These are phyloP conservation scores for Heliamphora pulchella DNA, from an alignment of 179 eudicot species.

Conservation along the genomic window DNA sequence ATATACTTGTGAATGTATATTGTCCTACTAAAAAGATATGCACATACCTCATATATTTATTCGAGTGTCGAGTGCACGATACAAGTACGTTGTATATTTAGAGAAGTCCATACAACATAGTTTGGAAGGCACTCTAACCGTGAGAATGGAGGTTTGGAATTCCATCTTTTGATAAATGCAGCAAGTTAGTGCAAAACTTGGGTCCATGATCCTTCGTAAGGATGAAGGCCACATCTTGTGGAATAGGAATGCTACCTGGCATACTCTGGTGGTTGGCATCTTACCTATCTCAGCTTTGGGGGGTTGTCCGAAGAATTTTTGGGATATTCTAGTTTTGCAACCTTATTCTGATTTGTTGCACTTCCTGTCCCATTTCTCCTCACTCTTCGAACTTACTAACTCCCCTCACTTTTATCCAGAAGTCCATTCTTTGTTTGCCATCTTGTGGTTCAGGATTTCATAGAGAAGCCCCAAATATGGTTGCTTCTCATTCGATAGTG, in stretches of 20 bases:
- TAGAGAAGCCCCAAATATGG: background rate
- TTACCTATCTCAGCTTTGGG: background rate
- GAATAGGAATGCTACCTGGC: background rate
- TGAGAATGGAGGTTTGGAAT: background rate
- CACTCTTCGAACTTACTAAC: background rate
- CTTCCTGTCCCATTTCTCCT: background rate
- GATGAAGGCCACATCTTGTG: background rate
- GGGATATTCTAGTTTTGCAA: background rate
- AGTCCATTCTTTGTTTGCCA: background rate
- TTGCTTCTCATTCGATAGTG: background rate
- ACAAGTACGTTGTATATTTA: too few species aligned
- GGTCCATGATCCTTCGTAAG: background rate
- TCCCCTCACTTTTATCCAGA: background rate
- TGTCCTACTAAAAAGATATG: too few species aligned
- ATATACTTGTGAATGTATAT: too few species aligned
- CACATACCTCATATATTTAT: too few species aligned
- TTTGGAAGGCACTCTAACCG: background rate
- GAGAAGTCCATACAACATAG: too few species aligned
- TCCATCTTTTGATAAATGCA: conserved; percentile 5
- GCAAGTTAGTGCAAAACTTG: background rate
- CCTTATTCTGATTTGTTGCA: background rate
- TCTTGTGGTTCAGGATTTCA: background rate
- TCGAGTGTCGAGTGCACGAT: too few species aligned
- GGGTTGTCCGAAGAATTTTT: background rate
- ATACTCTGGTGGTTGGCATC: background rate